Evolutionary conservation across 176 grass and related monocot genomes (phyloP), one percentile per base, ranked within the genome.

Genomic region (Tuctoria greenei): DNA sequence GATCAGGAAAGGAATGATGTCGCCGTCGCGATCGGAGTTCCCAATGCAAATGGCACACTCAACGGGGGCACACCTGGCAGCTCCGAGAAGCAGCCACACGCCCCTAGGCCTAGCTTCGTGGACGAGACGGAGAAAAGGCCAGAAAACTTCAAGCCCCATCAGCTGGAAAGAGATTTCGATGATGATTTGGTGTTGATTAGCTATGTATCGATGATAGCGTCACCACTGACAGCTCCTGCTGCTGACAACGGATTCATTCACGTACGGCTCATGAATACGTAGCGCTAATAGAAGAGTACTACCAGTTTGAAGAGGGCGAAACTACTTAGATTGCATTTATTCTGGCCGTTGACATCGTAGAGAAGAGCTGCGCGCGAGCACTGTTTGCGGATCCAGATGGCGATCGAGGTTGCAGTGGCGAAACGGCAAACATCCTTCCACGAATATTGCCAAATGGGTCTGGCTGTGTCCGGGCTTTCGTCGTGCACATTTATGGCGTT

Each of bases 1-100:
- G 21, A 17, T 21, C 15, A 8, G n/a, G 8, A 66, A 25, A 11
- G 21, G 25, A 27, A 61, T 58, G 25, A 75, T 14, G 78, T 56
- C 75, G 49, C 73, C 41, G 70, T 83, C 81, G 28, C 38, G 26
- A 1, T 82, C 79, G 41, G 73, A 60, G 79, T 87, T 58, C 60
- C 73, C 79, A 66, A n/a, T n/a, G n/a, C n/a, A n/a, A 24, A 4
- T 40, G 67, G 9, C 40, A 7, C 66, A 77, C 79, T 77, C 79
- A 34, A 72, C 34, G 6, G 21, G 10, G 25, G 3, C 12, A 71
- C 72, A 86, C 57, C 47, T 87, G 85, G 85, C 79, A 65, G 7
- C n/a, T 64, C 58, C 10, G 57, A 38, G 15, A 64, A 18, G 78
- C 58, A 65, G 68, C 77, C 64, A 71, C 55, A 54, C 55, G 64